Evolutionary conservation across 1,139 yeast species (phyloP), one percentile per base, ranked within the genome.

Genomic region (Geotrichum citri-aurantii): DNA sequence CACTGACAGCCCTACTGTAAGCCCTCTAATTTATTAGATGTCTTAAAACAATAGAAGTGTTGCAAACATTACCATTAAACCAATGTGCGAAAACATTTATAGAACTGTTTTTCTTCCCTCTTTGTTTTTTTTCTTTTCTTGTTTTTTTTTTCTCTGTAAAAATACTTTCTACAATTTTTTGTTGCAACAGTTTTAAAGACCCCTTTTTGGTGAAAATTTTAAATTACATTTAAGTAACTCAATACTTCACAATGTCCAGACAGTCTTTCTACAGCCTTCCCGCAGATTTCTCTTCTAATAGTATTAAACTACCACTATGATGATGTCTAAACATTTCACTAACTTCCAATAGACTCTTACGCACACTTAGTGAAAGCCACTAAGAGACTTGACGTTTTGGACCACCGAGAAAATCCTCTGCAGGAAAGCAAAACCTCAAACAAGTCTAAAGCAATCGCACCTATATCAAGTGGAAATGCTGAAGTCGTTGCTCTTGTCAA

Each of bases 361-460:
- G 14, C 17, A 19, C 24, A 8, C n/a, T 17, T 31, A 12, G 40
- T 11, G 14, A 31, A 31, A 14, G 4, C 40, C 14, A 31, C 40
- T 11, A 12, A 31, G 14, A 31, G 10, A 11, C 40, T 31, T 31
- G 40, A 14, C 31, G 31, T 10, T 14, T 14, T 31, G 5, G 40
- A 14, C n/a, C 5, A 14, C 10, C 40, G 5, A 3, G 5, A 31
- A 31, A 31, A 31, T 31, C 40, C 44, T 8, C 46, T 52, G 23
- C 56, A 42, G 21, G 50, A 50, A 27, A 52, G 52, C 31, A 52
- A 56, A 52, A 17, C 49, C 6, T 37, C 42, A 12, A 51, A 48
- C 44, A 24, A 33, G 6, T 14, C 14, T 14, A 6, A 7, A 7
- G 6, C 27, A 23, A 7, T 24, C n/a, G 26, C 29, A 10, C 26